Conservation (phyloP, 306 rosid species). For the Styphnolobium japonicum region DNA sequence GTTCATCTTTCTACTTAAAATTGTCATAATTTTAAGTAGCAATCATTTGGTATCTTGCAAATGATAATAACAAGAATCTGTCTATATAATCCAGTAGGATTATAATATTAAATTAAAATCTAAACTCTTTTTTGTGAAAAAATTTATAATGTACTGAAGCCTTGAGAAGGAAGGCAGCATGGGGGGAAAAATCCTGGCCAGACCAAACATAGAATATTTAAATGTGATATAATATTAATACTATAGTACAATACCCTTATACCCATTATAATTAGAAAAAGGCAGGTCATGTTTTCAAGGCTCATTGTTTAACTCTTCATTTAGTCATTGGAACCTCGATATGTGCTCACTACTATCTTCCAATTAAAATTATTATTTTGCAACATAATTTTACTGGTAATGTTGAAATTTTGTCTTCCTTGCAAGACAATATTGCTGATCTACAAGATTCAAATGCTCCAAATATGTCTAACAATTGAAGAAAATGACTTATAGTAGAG, state of each 20-base stretch:
- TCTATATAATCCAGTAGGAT: neutral
- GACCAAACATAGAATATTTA: neutral
- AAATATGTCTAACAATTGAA: neutral
- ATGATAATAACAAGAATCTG: neutral
- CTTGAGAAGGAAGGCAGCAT: neutral
- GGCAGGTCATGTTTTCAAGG: neutral
- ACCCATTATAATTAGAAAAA: neutral
- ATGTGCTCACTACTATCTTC: neutral
- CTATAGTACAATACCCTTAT: no score
- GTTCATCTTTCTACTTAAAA: neutral
- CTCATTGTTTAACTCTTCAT: neutral
- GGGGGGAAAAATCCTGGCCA: neutral
- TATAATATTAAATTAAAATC: neutral
- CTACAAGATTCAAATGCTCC: constrained; percentile 1
- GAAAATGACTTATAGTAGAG: neutral
- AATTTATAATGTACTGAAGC: neutral
- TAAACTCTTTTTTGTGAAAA: neutral
- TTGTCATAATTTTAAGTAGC: neutral
- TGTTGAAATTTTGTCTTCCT: neutral
- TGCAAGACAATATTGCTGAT: neutral
- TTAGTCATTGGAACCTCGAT: neutral
- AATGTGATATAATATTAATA: no score
- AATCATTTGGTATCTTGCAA: neutral
- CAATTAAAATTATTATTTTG: constrained; percentile 10
- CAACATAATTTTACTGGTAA: neutral